Conservation (phyloP, 345 rosid species). For the Linum tenue region DNA sequence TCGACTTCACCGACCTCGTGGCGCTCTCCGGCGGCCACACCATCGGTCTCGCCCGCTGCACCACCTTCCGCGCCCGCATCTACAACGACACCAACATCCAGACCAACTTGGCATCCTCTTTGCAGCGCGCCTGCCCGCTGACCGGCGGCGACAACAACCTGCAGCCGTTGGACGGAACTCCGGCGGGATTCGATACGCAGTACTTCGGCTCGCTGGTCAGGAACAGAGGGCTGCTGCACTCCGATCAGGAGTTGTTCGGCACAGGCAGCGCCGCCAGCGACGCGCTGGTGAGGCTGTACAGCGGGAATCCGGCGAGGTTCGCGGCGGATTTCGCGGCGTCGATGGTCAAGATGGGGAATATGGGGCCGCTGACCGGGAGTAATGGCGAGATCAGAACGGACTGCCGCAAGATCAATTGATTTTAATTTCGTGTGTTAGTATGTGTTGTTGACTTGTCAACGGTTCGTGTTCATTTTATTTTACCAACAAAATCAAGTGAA, state of each 20-base stretch:
- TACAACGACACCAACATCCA: slow-evolving; percentile 38
- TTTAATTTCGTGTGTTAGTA: neutral
- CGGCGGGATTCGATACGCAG: slow-evolving; percentile 24
- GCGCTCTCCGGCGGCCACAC: slow-evolving; percentile 29
- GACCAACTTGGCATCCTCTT: slow-evolving; percentile 18
- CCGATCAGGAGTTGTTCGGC: slow-evolving; percentile 38
- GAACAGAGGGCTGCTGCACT: slow-evolving; percentile 34
- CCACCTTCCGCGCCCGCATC: slow-evolving; percentile 25
- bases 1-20: slow-evolving; percentile 25
- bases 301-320: slow-evolving; percentile 17
- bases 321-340: slow-evolving; percentile 23
- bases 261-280: slow-evolving; percentile 25
- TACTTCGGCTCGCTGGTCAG: slow-evolving; percentile 25
- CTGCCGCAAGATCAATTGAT: slow-evolving; percentile 29
- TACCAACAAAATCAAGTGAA: too few relatives aligned
- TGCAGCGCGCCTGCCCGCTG: slow-evolving; percentile 24
- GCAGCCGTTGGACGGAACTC: slow-evolving; percentile 31
- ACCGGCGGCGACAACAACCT: slow-evolving; percentile 26
- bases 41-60: slow-evolving; percentile 39
- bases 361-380: slow-evolving; percentile 34
- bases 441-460: too few relatives aligned
- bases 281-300: slow-evolving; percentile 22
- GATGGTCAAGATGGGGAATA: slow-evolving; percentile 48
- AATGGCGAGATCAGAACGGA: slow-evolving; percentile 35
- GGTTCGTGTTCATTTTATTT: too few relatives aligned